phyloP scores from a whole-genome alignment of 2,329 filamentous ascomycete genomes.

The Metarhizium brunneum region DNA sequence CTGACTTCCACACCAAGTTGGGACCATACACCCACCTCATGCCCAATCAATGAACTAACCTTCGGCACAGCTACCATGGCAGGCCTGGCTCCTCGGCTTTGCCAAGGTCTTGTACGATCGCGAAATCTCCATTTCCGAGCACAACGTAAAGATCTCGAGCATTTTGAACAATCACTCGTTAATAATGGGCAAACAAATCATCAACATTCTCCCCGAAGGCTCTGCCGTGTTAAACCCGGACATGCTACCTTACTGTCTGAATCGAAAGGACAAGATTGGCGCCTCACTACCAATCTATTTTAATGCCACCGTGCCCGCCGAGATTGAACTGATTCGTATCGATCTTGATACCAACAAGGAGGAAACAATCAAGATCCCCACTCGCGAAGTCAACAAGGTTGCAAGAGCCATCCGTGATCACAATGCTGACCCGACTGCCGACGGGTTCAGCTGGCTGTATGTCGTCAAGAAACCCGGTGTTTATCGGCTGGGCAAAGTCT shows the following conservation, averaged over 20 bases:
- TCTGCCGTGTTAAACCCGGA: conserved; percentile 84
- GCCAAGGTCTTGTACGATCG: conserved; percentile 82
- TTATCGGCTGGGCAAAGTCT: conserved; percentile 74
- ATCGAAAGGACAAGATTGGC: conserved; percentile 46
- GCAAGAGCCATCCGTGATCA: conserved; percentile 59
- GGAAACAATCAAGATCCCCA: conserved; percentile 68
- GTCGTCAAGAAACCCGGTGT: conserved; percentile 77
- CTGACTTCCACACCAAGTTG: not conserved
- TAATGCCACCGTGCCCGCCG: conserved; percentile 83
- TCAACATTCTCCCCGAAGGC: conserved; percentile 95
- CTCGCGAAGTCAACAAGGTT: conserved; percentile 65
- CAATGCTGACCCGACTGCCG: conserved; percentile 49
- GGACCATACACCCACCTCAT: not conserved
- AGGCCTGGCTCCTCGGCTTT: conserved; percentile 62
- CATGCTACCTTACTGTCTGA: conserved; percentile 71
- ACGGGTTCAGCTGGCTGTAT: conserved; percentile 61
- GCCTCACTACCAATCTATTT: conserved; percentile 76
- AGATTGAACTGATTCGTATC: conserved; percentile 79
- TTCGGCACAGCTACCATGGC: conserved; percentile 54
- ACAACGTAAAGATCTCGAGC: conserved; percentile 76
- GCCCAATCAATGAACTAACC: not conserved
- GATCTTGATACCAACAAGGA: conserved; percentile 75
- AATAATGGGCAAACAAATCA: conserved; percentile 92
- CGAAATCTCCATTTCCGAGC: conserved; percentile 88
- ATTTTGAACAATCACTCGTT: conserved; percentile 89